These are phyloP conservation scores for Chaetomium tenue DNA, from an alignment of 495 filamentous ascomycete species.

Conservation along the genomic window DNA sequence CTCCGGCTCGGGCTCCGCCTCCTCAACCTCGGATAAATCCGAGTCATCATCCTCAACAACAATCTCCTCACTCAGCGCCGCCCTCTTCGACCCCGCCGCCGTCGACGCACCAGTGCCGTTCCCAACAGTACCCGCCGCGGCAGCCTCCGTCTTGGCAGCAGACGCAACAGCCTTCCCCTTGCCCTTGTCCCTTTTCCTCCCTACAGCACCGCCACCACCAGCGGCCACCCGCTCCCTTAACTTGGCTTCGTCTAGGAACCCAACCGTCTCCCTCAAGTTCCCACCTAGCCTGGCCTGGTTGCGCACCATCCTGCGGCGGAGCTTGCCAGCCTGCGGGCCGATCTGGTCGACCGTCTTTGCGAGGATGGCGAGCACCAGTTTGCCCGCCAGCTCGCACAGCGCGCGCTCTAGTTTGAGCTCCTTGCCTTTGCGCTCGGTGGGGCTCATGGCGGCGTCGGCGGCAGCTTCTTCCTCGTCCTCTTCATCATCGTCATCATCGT, in stretches of 20 bases:
- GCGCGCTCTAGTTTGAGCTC: conserved; percentile 73
- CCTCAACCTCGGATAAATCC: conserved; percentile 49
- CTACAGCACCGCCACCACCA: background rate
- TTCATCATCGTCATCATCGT: conserved; percentile 58
- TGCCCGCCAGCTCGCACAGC: conserved; percentile 79
- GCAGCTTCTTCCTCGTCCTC: conserved; percentile 52
- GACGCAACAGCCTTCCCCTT: conserved; percentile 24
- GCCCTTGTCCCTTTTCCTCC: conserved; percentile 21
- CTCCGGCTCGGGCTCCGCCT: conserved; percentile 46
- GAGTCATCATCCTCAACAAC: conserved; percentile 53
- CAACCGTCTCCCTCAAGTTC: conserved; percentile 75
- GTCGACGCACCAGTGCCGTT: background rate
- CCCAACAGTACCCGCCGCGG: background rate
- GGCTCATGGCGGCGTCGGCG: conserved; percentile 51
- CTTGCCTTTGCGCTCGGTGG: conserved; percentile 54
- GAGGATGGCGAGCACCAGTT: conserved; percentile 74
- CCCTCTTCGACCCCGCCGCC: conserved; percentile 30
- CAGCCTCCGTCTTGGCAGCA: background rate
- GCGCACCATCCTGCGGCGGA: conserved; percentile 61
- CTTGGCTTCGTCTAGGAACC: conserved; percentile 65
- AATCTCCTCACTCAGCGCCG: conserved; percentile 45
- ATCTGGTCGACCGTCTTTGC: conserved; percentile 68
- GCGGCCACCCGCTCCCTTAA: conserved; percentile 34
- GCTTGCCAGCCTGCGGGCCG: conserved; percentile 56
- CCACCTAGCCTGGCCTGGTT: conserved; percentile 66